Evolutionary conservation across 345 rosid species (phyloP), one percentile per base, ranked within the genome.

Genomic region (Microcos paniculata): DNA sequence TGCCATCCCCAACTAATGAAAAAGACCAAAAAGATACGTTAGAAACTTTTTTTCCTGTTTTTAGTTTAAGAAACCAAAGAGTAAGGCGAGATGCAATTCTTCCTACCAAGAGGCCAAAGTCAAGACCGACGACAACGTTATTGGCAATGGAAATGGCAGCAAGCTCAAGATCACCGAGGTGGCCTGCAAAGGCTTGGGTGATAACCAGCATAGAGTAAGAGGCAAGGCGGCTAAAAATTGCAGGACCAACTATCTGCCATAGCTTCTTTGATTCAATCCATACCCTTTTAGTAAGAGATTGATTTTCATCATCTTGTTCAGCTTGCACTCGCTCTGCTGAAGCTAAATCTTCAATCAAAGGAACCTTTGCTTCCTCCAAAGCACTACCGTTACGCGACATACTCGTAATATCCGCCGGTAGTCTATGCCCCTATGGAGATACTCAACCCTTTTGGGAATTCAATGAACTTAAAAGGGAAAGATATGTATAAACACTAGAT

Each of bases 161-260:
- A 24, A 96, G 93, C 78, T 93, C 94, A 19, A 90, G 92, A 65
- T 92, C 94, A 0, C 99, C 99, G 40, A 95, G 84, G 79, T 93
- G 98, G 49, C 99, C 99, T 12, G 98, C 98, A 53, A 90, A 95
- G 35, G 99, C 94, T 84, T 93, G 99, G 49, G 98, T 93, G 61
- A 96, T 93, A 76, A 96, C 84, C 31, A 95, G 70, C 94, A 86
- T 93, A n/a, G 98, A 87, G 56, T 88, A 89, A 33, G 98, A 78
- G 26, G 94, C 84, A 33, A 95, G 16, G 1, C 99, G 87, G 83
- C 89, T 87, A 69, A 93, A 89, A 63, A 95, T 90, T 15, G 98
- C 88, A 0, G 98, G 99, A 15, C 97, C 99, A 12, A 91, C 96
- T 52, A 93, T 85, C 35, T 87, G 77, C 99, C 99, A 95, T 42